A percentile compares a stretch with the other conserved stretches of the same genome.
Evolutionary conservation across 257 asterid genomes (phyloP).

Genomic region (Jaltomata sinuosa): DNA sequence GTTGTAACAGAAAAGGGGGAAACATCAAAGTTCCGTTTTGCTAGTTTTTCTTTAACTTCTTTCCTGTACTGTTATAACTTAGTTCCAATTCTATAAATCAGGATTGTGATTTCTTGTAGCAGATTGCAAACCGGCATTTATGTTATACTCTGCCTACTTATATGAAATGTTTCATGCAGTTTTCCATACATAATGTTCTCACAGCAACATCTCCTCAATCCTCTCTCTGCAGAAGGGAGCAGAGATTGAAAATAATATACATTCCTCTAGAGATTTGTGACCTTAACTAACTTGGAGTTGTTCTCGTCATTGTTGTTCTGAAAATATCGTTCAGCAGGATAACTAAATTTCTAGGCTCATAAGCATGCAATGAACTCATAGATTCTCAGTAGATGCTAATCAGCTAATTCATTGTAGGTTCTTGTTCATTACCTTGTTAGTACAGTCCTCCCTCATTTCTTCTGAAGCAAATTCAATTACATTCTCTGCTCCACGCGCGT

Average conservation of each 20-base stretch:
- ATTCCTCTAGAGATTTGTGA: background rate
- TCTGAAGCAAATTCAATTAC: background rate
- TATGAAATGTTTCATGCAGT: background rate
- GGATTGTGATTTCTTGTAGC: background rate
- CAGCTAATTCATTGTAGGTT: conserved; percentile 8
- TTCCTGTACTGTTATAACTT: background rate
- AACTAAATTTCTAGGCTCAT: background rate
- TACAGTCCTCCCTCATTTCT: conserved; percentile 4
- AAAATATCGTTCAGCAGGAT: background rate
- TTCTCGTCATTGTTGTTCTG: background rate
- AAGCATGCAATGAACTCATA: background rate
- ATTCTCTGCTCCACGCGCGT: background rate
- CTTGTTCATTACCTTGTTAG: conserved; percentile 7
- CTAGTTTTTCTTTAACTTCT: background rate
- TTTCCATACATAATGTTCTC: background rate
- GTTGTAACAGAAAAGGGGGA: background rate
- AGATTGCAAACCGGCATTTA: background rate
- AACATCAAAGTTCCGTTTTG: background rate
- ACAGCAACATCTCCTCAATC: background rate
- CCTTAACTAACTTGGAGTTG: background rate
- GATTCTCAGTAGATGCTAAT: background rate
- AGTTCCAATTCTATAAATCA: background rate
- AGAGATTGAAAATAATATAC: background rate
- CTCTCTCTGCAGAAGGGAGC: background rate
- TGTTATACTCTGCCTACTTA: background rate